phyloP scores from a whole-genome alignment of 1,139 yeast species.

The Candida gigantensis region DNA sequence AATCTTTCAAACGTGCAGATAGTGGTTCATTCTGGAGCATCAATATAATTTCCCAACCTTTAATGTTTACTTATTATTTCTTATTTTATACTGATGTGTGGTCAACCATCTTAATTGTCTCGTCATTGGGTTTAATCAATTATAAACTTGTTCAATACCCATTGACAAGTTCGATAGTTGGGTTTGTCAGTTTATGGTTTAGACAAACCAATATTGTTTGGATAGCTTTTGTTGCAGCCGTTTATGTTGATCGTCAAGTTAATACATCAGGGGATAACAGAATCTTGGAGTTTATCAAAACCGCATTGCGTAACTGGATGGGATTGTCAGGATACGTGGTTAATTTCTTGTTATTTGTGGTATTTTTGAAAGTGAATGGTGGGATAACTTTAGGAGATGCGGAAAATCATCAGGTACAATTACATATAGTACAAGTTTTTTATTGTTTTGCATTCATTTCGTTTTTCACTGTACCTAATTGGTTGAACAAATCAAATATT shows the following conservation, averaged over 20 bases:
- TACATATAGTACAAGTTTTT: conserved; percentile 79
- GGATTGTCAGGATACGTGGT: conserved; percentile 51
- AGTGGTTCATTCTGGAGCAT: conserved; percentile 53
- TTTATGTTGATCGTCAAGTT: conserved; percentile 54
- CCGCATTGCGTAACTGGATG: conserved; percentile 25
- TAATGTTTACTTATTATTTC: conserved; percentile 69
- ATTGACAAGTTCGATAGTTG: conserved; percentile 43
- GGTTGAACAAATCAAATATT: conserved; percentile 50
- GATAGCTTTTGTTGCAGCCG: conserved; percentile 64
- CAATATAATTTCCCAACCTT: conserved; percentile 62
- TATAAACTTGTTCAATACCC: conserved; percentile 17
- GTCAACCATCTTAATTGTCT: conserved; percentile 71
- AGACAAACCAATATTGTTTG: conserved; percentile 92
- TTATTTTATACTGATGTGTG: conserved; percentile 92
- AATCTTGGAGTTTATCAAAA: conserved; percentile 20
- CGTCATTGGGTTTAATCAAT: conserved; percentile 40
- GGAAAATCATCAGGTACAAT: conserved; percentile 70
- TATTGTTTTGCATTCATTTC: conserved; percentile 70
- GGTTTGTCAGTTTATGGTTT: conserved; percentile 63
- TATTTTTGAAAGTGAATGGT: conserved; percentile 63
- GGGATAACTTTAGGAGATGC: conserved; percentile 90
- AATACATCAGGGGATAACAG: conserved; percentile 12
- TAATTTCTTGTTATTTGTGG: conserved; percentile 53
- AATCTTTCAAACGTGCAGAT: too few relatives aligned
- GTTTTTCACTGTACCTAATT: conserved; percentile 67